A percentile compares a stretch with the other conserved stretches of the same genome.
phyloP scores from a whole-genome alignment of 2,329 filamentous ascomycete genomes.

The Fusarium sp. region DNA sequence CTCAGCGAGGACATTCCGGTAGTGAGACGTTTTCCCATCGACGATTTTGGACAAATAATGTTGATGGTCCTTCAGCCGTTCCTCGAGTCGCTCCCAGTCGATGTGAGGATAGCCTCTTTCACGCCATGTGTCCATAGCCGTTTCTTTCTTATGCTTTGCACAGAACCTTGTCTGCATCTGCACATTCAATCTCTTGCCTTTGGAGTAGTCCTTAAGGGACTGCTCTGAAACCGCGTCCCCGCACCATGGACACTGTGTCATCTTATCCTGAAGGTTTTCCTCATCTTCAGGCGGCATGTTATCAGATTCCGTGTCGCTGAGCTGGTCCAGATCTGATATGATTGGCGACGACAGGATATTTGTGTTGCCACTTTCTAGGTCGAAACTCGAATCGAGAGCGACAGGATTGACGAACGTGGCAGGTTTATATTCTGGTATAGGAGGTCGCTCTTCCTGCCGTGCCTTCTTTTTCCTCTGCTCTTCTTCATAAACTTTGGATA shows the following conservation, averaged over 20 bases:
- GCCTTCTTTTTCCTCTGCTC: neutral
- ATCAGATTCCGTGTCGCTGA: constrained; percentile 10
- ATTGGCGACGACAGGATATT: constrained; percentile 11
- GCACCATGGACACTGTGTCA: constrained; percentile 73
- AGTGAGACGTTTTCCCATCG: constrained; percentile 69
- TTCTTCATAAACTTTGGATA: neutral
- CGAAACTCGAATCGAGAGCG: constrained; percentile 12
- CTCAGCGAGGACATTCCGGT: constrained; percentile 65
- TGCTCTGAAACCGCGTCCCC: constrained; percentile 65
- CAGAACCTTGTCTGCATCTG: constrained; percentile 73
- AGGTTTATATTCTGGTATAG: constrained; percentile 5
- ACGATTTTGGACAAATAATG: constrained; percentile 68
- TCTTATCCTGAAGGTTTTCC: constrained; percentile 5
- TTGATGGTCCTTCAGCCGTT: constrained; percentile 68
- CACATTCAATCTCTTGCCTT: constrained; percentile 62
- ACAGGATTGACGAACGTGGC: constrained; percentile 20
- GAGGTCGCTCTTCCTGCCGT: neutral
- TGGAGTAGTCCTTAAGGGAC: constrained; percentile 64
- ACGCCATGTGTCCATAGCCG: constrained; percentile 61
- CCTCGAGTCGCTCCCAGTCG: constrained; percentile 71
- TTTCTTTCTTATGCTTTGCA: constrained; percentile 66
- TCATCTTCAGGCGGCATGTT: constrained; percentile 12
- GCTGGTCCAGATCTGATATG: constrained; percentile 34
- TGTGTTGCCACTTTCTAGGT: neutral
- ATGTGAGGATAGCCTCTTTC: constrained; percentile 75